Evolutionary conservation across 148 eudicot genomes (phyloP).

Genomic region (Polygonum aviculare): DNA sequence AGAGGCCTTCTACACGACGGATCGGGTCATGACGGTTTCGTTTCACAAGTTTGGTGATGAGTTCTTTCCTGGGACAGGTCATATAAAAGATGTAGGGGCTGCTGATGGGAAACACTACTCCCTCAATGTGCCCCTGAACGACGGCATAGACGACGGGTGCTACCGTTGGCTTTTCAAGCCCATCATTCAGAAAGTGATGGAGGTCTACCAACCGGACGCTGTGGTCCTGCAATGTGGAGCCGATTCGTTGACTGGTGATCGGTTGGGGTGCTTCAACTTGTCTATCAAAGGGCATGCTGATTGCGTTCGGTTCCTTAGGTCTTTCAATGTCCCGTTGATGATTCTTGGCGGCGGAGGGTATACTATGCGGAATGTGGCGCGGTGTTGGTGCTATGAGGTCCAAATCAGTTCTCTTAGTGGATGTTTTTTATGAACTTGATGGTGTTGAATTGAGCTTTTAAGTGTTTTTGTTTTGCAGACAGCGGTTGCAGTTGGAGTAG

Average conservation of each 20-base stretch:
- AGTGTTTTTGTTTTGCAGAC: slow-evolving; percentile 38
- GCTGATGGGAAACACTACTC: slow-evolving; percentile 72
- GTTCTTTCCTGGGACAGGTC: slow-evolving; percentile 94
- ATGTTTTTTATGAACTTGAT: not conserved
- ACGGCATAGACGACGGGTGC: slow-evolving; percentile 73
- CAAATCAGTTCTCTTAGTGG: slow-evolving; percentile 15
- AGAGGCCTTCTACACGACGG: slow-evolving; percentile 88
- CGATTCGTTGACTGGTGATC: slow-evolving; percentile 88
- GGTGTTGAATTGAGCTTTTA: not conserved
- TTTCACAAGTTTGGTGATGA: slow-evolving; percentile 80
- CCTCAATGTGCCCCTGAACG: slow-evolving; percentile 82
- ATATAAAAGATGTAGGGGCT: slow-evolving; percentile 69
- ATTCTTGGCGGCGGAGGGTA: slow-evolving; percentile 96
- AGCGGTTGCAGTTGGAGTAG: slow-evolving; percentile 89
- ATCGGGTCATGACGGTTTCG: slow-evolving; percentile 95
- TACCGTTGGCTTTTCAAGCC: slow-evolving; percentile 80
- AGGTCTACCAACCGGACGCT: slow-evolving; percentile 79
- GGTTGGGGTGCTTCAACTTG: slow-evolving; percentile 87
- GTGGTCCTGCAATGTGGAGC: slow-evolving; percentile 98
- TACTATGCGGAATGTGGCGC: slow-evolving; percentile 87
- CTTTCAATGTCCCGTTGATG: slow-evolving; percentile 93
- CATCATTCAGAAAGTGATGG: slow-evolving; percentile 79
- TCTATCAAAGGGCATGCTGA: slow-evolving; percentile 95
- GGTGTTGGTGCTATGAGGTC: slow-evolving; percentile 99
- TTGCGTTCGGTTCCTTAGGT: slow-evolving; percentile 73